Conservation (phyloP, 257 asterid species). For the Jacaranda mimosifolia region DNA sequence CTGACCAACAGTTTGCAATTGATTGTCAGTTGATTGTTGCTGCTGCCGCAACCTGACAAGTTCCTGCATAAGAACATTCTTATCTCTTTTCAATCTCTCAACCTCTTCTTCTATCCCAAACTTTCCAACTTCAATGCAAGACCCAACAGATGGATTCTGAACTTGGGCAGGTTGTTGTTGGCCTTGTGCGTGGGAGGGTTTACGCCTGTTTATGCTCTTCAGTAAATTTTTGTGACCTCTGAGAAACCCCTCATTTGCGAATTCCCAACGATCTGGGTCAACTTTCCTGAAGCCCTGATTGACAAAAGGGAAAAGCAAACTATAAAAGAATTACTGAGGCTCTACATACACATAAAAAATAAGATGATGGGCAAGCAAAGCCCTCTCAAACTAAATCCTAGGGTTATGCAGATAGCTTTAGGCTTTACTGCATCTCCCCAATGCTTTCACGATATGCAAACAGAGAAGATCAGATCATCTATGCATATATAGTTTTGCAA, state of each 20-base stretch:
- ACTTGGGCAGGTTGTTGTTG: slow-evolving; percentile 54
- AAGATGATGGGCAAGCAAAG: slow-evolving; percentile 3
- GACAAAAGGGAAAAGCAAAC: slow-evolving; percentile 48
- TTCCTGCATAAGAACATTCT: slow-evolving; percentile 85
- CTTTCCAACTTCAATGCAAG: slow-evolving; percentile 75
- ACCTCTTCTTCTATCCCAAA: slow-evolving; percentile 79
- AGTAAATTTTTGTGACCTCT: slow-evolving; percentile 68
- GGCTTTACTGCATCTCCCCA: background rate
- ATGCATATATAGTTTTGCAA: background rate
- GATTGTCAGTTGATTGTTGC: slow-evolving; percentile 74
- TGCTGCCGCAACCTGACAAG: slow-evolving; percentile 83
- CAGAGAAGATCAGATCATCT: slow-evolving; percentile 8
- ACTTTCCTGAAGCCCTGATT: slow-evolving; percentile 79
- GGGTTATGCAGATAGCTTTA: background rate
- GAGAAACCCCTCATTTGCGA: slow-evolving; percentile 71
- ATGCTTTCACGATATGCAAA: slow-evolving; percentile 16
- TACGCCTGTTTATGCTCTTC: slow-evolving; percentile 73
- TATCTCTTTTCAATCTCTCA: slow-evolving; percentile 76
- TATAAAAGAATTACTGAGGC: slow-evolving; percentile 51
- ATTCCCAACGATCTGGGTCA: slow-evolving; percentile 70
- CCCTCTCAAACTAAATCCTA: background rate
- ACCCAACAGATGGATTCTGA: slow-evolving; percentile 51
- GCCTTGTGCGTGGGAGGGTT: slow-evolving; percentile 53
- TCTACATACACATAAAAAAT: slow-evolving; percentile 24
- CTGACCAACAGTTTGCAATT: slow-evolving; percentile 75